Conservation (phyloP, 805 yeast species). For the Candida michaelii region DNA sequence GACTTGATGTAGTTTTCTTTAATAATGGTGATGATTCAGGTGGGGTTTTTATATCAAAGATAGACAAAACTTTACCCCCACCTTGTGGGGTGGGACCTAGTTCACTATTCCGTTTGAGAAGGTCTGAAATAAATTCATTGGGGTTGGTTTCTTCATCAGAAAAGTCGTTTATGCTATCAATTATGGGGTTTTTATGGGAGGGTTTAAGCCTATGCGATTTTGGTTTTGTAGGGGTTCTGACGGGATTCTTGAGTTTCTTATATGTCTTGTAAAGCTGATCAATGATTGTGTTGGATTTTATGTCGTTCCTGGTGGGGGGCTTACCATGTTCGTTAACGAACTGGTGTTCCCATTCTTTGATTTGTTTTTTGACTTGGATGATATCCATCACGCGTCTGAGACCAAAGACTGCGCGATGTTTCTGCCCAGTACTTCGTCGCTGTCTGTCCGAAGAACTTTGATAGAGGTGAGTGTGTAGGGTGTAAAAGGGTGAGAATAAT, state of each 20-base stretch:
- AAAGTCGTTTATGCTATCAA: constrained; percentile 7
- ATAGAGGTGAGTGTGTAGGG: no score
- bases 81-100: constrained; percentile 89
- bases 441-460: no score
- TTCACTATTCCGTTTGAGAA: constrained; percentile 29
- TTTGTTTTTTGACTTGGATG: constrained; percentile 24
- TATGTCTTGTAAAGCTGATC: constrained; percentile 34
- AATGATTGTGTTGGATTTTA: constrained; percentile 28
- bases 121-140: not conserved
- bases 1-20: constrained; percentile 7
- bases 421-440: no score
- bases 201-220: no score
- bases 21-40: constrained; percentile 45
- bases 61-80: constrained; percentile 70
- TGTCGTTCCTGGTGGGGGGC: constrained; percentile 34
- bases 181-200: not conserved
- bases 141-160: constrained; percentile 8
- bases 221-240: not conserved
- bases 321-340: constrained; percentile 29
- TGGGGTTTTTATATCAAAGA: constrained; percentile 59
- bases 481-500: no score
- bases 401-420: no score
- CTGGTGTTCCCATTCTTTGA: constrained; percentile 41
- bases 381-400: no score
- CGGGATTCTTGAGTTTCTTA: constrained; percentile 17